A percentile compares a stretch with the other conserved stretches of the same genome.
Conservation (phyloP, 2,329 filamentous ascomycete species). For the Aspergillus arachidicola region DNA sequence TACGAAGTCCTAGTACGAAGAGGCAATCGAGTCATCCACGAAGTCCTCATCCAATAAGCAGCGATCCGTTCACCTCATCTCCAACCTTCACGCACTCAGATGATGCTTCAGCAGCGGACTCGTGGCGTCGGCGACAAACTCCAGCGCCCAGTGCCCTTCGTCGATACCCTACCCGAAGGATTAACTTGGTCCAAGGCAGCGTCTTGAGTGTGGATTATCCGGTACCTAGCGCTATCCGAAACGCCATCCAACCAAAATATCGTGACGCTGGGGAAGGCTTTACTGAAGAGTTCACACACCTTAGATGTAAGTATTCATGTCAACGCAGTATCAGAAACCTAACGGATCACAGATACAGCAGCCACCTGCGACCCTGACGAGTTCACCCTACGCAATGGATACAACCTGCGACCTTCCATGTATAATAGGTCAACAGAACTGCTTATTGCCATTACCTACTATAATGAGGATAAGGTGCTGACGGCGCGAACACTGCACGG, state of each 20-base stretch:
- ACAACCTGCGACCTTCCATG: constrained; percentile 96
- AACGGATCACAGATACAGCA: constrained; percentile 67
- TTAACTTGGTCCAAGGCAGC: constrained; percentile 95
- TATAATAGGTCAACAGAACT: constrained; percentile 98
- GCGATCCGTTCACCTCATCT: background rate
- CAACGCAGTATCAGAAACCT: background rate
- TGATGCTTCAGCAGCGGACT: background rate
- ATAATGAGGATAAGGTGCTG: constrained; percentile 97
- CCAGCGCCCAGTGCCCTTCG: constrained; percentile 56
- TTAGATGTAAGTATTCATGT: constrained; percentile 67
- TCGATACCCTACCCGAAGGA: constrained; percentile 90
- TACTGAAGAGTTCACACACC: constrained; percentile 88
- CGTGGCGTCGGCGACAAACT: background rate
- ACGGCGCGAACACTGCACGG: constrained; percentile 90
- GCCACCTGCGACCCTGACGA: constrained; percentile 98
- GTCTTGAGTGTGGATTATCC: constrained; percentile 97
- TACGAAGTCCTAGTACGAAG: background rate
- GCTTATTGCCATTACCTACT: constrained; percentile 96
- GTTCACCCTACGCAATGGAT: constrained; percentile 97
- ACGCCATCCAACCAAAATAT: constrained; percentile 91
- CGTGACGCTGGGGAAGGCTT: constrained; percentile 82
- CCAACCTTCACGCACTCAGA: background rate
- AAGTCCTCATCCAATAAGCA: background rate
- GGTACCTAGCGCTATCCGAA: constrained; percentile 94
- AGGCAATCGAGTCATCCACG: background rate